Percentiles rank a stretch among this genome's conserved stretches.
phyloP scores from a whole-genome alignment of 805 yeast species.

The Ogataea neopini region DNA sequence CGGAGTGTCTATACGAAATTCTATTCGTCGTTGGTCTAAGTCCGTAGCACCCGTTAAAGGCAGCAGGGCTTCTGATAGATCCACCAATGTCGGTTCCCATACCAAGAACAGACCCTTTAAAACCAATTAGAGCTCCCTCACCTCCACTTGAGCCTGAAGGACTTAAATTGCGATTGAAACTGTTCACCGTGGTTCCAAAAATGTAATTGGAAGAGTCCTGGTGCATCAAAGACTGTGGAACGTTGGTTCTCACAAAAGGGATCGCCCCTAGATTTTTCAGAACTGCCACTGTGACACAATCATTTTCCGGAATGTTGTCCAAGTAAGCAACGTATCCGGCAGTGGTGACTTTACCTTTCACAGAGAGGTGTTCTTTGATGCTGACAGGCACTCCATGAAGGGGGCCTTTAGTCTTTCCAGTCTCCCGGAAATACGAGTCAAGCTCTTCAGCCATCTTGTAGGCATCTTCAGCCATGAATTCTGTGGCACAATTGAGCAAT shows the following conservation, averaged over 20 bases:
- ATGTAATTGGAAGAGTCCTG: constrained; percentile 52
- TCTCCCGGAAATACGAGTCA: constrained; percentile 48
- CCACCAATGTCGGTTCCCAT: constrained; percentile 69
- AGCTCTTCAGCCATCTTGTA: constrained; percentile 52
- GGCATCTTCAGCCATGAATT: constrained; percentile 59
- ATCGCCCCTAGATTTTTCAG: constrained; percentile 51
- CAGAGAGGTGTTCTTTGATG: constrained; percentile 44
- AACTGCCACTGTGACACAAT: constrained; percentile 41
- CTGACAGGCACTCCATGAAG: constrained; percentile 61
- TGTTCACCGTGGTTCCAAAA: constrained; percentile 51
- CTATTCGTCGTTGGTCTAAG: constrained; percentile 46
- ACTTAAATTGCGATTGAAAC: constrained; percentile 49
- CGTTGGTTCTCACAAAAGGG: constrained; percentile 56
- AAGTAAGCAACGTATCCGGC: constrained; percentile 48
- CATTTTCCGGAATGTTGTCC: constrained; percentile 32
- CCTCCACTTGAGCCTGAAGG: constrained; percentile 70
- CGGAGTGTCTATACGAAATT: constrained; percentile 31
- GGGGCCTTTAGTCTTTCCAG: constrained; percentile 58
- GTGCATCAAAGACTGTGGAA: constrained; percentile 59
- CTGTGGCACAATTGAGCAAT: constrained; percentile 42
- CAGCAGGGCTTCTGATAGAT: constrained; percentile 57
- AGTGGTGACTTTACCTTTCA: constrained; percentile 51
- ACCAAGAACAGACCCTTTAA: constrained; percentile 57
- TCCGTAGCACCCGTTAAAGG: constrained; percentile 55
- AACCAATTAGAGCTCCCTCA: constrained; percentile 57